These are phyloP conservation scores for Staphylotrichum longicolle DNA, from an alignment of 495 filamentous ascomycete species.

Conservation along the genomic window DNA sequence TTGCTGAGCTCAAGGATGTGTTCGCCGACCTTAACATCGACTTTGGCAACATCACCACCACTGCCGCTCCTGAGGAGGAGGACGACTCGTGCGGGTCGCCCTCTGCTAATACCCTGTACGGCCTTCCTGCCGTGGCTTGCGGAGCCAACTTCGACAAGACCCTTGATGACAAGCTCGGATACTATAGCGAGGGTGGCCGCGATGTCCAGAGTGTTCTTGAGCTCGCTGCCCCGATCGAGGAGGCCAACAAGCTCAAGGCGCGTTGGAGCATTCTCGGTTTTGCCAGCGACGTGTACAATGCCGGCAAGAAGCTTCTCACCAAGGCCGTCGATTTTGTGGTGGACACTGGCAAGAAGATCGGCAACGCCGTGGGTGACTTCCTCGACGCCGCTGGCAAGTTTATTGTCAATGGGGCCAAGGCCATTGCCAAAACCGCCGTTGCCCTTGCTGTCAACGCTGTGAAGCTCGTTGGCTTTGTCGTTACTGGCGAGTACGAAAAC, in stretches of 20 bases:
- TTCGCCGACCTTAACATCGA: conserved; percentile 17
- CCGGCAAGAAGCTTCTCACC: not conserved
- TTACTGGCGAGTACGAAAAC: conserved; percentile 14
- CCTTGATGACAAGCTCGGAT: conserved; percentile 22
- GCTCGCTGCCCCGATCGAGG: not conserved
- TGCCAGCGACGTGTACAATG: not conserved
- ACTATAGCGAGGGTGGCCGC: conserved; percentile 13
- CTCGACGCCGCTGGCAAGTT: not conserved
- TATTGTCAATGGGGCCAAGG: not conserved
- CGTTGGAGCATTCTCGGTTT: not conserved
- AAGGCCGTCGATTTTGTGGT: not conserved
- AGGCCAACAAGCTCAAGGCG: not conserved
- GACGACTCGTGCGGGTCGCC: conserved; percentile 13
- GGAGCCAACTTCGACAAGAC: conserved; percentile 19
- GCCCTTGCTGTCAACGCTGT: not conserved
- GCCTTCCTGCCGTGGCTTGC: conserved; percentile 22
- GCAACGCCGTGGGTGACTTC: not conserved
- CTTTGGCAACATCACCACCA: conserved; percentile 16
- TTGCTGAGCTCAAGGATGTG: conserved; percentile 18
- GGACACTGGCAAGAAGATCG: not conserved
- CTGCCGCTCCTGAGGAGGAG: not conserved
- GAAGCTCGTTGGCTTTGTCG: conserved; percentile 5
- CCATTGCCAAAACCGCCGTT: not conserved
- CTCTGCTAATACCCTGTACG: conserved; percentile 9
- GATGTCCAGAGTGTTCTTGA: not conserved